phyloP scores from a whole-genome alignment of 2,329 filamentous ascomycete species.

The Fusarium subglutinans region DNA sequence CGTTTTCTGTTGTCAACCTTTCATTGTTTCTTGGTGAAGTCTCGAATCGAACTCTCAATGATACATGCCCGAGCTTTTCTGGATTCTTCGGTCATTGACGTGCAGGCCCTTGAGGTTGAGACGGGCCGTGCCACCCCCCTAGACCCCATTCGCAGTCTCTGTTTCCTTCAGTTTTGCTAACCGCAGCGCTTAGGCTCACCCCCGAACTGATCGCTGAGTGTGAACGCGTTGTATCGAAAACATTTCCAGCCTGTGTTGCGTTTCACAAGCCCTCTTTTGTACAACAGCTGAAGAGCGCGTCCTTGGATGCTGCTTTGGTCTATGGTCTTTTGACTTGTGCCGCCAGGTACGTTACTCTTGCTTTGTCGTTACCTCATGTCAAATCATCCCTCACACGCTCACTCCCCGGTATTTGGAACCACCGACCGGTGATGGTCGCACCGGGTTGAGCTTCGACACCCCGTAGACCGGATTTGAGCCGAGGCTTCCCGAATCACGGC shows the following conservation, averaged over 20 bases:
- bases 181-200: conserved; percentile 53
- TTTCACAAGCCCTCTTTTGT: conserved; percentile 71
- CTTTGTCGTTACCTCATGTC: conserved; percentile 9
- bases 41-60: neutral
- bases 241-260: conserved; percentile 68
- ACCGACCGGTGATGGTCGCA: conserved; percentile 38
- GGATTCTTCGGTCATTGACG: neutral
- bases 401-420: conserved; percentile 38
- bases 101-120: conserved; percentile 9
- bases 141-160: conserved; percentile 13
- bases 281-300: conserved; percentile 66
- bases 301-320: conserved; percentile 65
- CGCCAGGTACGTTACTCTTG: conserved; percentile 60
- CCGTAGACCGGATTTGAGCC: conserved; percentile 35
- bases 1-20: neutral
- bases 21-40: neutral
- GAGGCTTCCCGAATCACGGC: conserved; percentile 29
- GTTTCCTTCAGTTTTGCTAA: conserved; percentile 36
- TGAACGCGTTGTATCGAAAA: conserved; percentile 69
- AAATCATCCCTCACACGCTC: conserved; percentile 30
- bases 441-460: conserved; percentile 23
- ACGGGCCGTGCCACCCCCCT: conserved; percentile 38
- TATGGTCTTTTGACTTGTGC: conserved; percentile 67
- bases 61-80: neutral
- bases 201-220: conserved; percentile 68